These are phyloP conservation scores for Ophiostoma novo-ulmi DNA, from an alignment of 2,329 filamentous ascomycete species.

Conservation along the genomic window DNA sequence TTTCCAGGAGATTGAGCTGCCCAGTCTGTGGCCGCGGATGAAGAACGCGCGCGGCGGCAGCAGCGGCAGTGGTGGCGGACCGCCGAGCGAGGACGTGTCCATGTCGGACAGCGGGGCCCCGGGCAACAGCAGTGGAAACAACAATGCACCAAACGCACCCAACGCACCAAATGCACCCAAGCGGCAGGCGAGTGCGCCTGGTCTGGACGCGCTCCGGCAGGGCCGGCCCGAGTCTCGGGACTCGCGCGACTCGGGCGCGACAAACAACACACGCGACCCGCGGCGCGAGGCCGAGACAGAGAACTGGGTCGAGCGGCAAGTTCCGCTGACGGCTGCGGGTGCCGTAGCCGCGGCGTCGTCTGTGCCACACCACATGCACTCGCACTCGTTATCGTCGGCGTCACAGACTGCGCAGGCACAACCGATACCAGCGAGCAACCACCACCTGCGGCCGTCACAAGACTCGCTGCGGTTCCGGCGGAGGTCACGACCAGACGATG, in stretches of 20 bases:
- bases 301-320: slow-evolving; percentile 28
- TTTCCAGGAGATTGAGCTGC: slow-evolving; percentile 80
- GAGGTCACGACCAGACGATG: slow-evolving; percentile 35
- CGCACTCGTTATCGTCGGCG: not conserved
- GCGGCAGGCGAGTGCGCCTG: not conserved
- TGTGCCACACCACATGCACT: slow-evolving; percentile 16
- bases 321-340: slow-evolving; percentile 26
- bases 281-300: slow-evolving; percentile 30
- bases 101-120: slow-evolving; percentile 16
- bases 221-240: slow-evolving; percentile 30
- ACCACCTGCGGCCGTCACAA: slow-evolving; percentile 26
- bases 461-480: slow-evolving; percentile 38
- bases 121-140: not conserved
- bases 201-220: slow-evolving; percentile 19
- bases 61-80: slow-evolving; percentile 44
- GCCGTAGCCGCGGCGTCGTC: slow-evolving; percentile 17
- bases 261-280: slow-evolving; percentile 33
- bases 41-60: slow-evolving; percentile 67
- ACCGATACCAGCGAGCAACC: slow-evolving; percentile 5
- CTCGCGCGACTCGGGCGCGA: slow-evolving; percentile 35
- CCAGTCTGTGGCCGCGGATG: slow-evolving; percentile 77
- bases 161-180: not conserved
- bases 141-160: not conserved
- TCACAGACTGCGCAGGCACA: slow-evolving; percentile 2
- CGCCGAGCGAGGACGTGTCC: slow-evolving; percentile 23